phyloP scores from a whole-genome alignment of 140 eudicot species.

The Bidens hawaiensis region DNA sequence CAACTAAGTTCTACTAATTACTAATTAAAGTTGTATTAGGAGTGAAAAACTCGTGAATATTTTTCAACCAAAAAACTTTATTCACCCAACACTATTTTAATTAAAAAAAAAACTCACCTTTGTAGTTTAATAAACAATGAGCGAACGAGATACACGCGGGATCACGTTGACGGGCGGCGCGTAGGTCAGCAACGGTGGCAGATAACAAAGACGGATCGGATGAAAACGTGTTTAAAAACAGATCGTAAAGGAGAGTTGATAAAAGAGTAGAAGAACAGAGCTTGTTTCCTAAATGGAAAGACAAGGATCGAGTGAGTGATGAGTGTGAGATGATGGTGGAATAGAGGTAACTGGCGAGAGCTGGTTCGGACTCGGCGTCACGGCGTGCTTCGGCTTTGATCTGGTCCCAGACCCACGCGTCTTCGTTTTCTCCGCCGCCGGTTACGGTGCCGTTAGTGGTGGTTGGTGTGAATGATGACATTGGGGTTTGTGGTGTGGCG shows the following conservation, averaged over 20 bases:
- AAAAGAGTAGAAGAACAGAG: conserved; percentile 82
- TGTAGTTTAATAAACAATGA: conserved; percentile 67
- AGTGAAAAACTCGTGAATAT: too few relatives aligned
- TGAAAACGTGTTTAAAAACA: conserved; percentile 65
- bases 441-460: conserved; percentile 22
- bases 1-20: too few relatives aligned
- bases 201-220: conserved; percentile 48
- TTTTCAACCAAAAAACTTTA: too few relatives aligned
- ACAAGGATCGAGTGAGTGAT: conserved; percentile 62
- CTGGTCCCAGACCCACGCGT: conserved; percentile 66
- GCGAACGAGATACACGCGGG: conserved; percentile 85
- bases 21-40: too few relatives aligned
- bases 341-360: conserved; percentile 80
- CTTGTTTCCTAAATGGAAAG: conserved; percentile 84
- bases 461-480: conserved; percentile 1
- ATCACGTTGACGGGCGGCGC: conserved; percentile 77
- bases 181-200: conserved; percentile 76
- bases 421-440: conserved; percentile 23
- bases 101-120: conserved; percentile 18
- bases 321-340: conserved; percentile 84
- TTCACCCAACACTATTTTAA: too few relatives aligned
- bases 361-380: conserved; percentile 90
- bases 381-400: conserved; percentile 77
- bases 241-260: conserved; percentile 78
- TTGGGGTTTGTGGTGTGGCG: conserved; percentile 6